Base-by-base conservation (phyloP, 2,329 filamentous ascomycete genomes). In the Knoxdaviesia capensis region DNA sequence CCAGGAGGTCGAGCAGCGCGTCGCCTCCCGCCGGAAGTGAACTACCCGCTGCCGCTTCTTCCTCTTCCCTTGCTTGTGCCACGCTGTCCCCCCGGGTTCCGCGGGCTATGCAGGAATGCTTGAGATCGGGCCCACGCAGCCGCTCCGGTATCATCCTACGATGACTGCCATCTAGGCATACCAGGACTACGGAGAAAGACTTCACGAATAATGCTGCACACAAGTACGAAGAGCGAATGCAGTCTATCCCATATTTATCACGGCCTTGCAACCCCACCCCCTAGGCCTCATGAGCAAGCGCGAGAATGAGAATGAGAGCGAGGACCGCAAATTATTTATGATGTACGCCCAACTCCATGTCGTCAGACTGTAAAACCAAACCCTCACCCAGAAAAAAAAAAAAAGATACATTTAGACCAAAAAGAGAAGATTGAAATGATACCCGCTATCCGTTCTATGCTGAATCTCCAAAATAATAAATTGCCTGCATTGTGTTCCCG, bases 1-100 rank as follows among this genome's bases (percentile, higher is more conserved):
- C 7, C 68, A 71, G 47, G 63, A 64, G 42, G 59, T 61, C 10
- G 61, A 70, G 44, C 58, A 65, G 28, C 54, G 63, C 41, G 51
- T 56, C 9, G 56, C 57, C 4, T 48, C 52, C 3, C 52, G 52
- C 35, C 41, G 43, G 32, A 32, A 28, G 32, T 44, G 31, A 39
- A 29, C 5, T 6, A 38, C 29, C 31, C 6, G 5, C 31, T 11
- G 30, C 6, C 34, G 31, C 31, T 41, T 33, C 28, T 20, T 20
- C 29, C 7, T 34, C 32, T 5, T 33, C 4, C 20, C 32, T 7
- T 41, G n/a, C 11, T 6, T 20, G 20, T 20, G 20, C 20, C 20
- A 20, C 20, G 20, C 20, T 20, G 20, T 2, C 20, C 20, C 20
- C 20, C 20, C 20, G 20, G 20, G 20, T 20, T 20, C 20, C 20